Evolutionary conservation across 129 eudicot species (phyloP), one percentile per base, ranked within the genome.

Genomic region (Smallanthus sonchifolius): DNA sequence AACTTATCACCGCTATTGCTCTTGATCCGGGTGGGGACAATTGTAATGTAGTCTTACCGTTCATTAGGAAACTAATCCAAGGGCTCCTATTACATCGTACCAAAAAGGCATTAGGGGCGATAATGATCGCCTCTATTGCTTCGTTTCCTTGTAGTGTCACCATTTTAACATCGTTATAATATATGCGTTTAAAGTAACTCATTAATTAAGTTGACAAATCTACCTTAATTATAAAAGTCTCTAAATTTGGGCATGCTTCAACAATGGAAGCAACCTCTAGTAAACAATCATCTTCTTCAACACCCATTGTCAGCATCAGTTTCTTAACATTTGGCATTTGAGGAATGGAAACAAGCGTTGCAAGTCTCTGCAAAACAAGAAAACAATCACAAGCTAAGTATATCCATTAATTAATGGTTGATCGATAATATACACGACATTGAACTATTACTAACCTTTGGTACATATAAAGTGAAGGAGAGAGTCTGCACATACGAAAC

Each of bases 151-250:
- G n/a, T n/a, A n/a, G n/a, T n/a, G n/a, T n/a, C n/a, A 24, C 30
- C 30, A 24, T 24, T 24, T 24, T 59, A 2, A 19, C 38, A 15
- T 13, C 2, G 38, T 11, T 11, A 10, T 11, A 30, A 10, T 6
- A 56, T 10, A 13, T 14, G 43, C n/a, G 43, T 2, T 60, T 30
- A 2, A 24, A 8, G 0, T 1, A 17, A 19, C 3, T 14, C 6
- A 28, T 2, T 59, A 9, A 30, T 59, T 11, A 30, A 30, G 30
- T 24, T 30, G 7, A 30, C 2, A 17, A 7, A 70, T 70, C 49
- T 76, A 86, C 86, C 84, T 86, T 54, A 69, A 84, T 10, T 35
- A 75, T 78, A 56, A 84, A 84, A 39, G 55, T 79, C 51, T 81
- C 74, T 73, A 87, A 79, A 24, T 37, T 39, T 40, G 91, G 84